Conservation (phyloP, 768 basidiomycete species). For the Tulasnella sp. region DNA sequence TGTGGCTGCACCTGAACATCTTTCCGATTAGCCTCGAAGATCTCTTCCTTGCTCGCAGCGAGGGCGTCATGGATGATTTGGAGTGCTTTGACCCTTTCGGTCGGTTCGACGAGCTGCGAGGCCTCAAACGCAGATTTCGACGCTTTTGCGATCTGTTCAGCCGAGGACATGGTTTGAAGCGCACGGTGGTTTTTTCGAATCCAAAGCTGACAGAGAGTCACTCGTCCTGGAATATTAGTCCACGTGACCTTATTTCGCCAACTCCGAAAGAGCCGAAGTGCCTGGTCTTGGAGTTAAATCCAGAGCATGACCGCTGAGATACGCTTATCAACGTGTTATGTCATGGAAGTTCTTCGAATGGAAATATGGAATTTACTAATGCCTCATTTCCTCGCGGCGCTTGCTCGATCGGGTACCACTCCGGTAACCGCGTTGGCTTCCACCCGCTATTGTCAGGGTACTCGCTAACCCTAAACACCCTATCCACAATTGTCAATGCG, state of each 20-base stretch:
- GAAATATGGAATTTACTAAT: neutral
- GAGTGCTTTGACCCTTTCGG: constrained; percentile 62
- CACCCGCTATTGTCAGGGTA: neutral
- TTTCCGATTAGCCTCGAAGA: constrained; percentile 67
- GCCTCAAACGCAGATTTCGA: constrained; percentile 79
- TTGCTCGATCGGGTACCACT: neutral
- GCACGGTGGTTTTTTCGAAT: neutral
- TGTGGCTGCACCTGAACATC: constrained; percentile 80
- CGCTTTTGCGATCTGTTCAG: constrained; percentile 53
- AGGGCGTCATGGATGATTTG: constrained; percentile 57
- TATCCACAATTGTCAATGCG: neutral
- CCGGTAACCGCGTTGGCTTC: neutral
- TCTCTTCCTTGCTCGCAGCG: constrained; percentile 46
- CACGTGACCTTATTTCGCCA: neutral
- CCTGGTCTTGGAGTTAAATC: too few species aligned
- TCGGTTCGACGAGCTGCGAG: constrained; percentile 65
- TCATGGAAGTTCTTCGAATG: neutral
- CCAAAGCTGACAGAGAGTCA: neutral
- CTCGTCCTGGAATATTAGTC: neutral
- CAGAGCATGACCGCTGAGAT: neutral
- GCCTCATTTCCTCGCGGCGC: neutral
- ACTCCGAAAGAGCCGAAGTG: neutral
- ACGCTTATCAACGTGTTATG: neutral
- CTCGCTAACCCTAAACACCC: neutral
- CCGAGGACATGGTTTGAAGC: constrained; percentile 17